These are phyloP conservation scores for Takashimella tepidaria DNA, from an alignment of 1,284 basidiomycete genomes.

Conservation along the genomic window DNA sequence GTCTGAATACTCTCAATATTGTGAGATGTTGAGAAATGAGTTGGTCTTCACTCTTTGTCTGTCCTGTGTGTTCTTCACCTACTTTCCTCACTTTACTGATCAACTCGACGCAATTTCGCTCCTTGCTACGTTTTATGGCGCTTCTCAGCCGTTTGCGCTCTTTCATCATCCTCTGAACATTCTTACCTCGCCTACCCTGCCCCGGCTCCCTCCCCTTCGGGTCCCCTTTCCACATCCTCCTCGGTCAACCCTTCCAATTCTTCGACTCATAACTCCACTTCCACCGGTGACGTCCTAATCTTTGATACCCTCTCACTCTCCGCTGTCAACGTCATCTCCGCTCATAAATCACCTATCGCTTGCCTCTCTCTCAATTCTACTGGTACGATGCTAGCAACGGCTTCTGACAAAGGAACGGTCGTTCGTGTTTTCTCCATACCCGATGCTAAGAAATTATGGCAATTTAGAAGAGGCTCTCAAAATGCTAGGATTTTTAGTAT, in stretches of 20 bases:
- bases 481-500: slow-evolving; percentile 84
- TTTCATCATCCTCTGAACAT: slow-evolving; percentile 91
- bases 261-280: slow-evolving; percentile 48
- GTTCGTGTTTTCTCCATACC: slow-evolving; percentile 93
- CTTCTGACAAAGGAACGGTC: slow-evolving; percentile 93
- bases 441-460: slow-evolving; percentile 85
- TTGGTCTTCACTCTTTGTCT: background rate
- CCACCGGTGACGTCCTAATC: slow-evolving; percentile 79
- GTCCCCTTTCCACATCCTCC: slow-evolving; percentile 51
- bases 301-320: slow-evolving; percentile 89
- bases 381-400: slow-evolving; percentile 87
- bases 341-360: slow-evolving; percentile 91
- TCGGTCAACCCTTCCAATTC: slow-evolving; percentile 41
- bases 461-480: slow-evolving; percentile 86
- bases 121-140: background rate
- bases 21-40: no score
- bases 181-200: slow-evolving; percentile 96
- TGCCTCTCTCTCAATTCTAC: slow-evolving; percentile 78
- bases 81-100: no score
- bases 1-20: no score
- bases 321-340: slow-evolving; percentile 92
- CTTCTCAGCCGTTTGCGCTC: slow-evolving; percentile 78
- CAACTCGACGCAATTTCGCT: slow-evolving; percentile 3
- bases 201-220: slow-evolving; percentile 70
- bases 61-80: background rate